Conservation (phyloP, 2,329 filamentous ascomycete genomes). For the Penicillium sp. region DNA sequence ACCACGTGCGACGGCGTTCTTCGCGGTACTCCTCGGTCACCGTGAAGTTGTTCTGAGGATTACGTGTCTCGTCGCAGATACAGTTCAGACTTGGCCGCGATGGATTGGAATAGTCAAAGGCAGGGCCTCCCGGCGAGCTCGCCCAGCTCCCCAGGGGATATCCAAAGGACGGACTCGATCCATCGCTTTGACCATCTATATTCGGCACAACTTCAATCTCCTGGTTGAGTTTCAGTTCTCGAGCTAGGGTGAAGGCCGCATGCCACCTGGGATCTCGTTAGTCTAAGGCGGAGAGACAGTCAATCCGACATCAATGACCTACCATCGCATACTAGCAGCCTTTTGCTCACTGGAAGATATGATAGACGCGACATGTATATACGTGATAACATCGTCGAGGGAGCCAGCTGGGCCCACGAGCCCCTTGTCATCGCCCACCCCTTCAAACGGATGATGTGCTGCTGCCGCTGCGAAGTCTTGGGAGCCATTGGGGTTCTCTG, state of each 20-base stretch:
- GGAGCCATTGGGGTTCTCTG: conserved; percentile 52
- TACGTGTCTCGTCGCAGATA: conserved; percentile 31
- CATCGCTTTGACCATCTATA: conserved; percentile 30
- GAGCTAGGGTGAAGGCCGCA: conserved; percentile 83
- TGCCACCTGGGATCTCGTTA: conserved; percentile 62
- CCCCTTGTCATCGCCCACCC: conserved; percentile 56
- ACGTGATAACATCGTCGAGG: conserved; percentile 86
- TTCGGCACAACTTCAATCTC: conserved; percentile 58
- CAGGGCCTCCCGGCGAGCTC: conserved; percentile 53
- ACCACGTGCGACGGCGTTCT: conserved; percentile 87
- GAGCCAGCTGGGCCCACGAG: conserved; percentile 62
- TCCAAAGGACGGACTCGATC: conserved; percentile 34
- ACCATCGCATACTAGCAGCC: conserved; percentile 85
- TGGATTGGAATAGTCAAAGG: conserved; percentile 43
- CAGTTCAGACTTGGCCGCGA: conserved; percentile 36
- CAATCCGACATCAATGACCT: conserved; percentile 1
- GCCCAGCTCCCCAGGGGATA: conserved; percentile 33
- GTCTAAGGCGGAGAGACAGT: background rate
- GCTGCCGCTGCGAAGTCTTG: conserved; percentile 75
- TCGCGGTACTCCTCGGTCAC: conserved; percentile 81
- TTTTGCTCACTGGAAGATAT: conserved; percentile 94
- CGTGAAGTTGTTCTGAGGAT: conserved; percentile 23
- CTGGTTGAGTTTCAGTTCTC: conserved; percentile 82
- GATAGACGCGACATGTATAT: conserved; percentile 87
- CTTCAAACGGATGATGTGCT: conserved; percentile 52